phyloP scores from a whole-genome alignment of 192 early-diverging fungal genomes.

The Chytriomyces sp. region DNA sequence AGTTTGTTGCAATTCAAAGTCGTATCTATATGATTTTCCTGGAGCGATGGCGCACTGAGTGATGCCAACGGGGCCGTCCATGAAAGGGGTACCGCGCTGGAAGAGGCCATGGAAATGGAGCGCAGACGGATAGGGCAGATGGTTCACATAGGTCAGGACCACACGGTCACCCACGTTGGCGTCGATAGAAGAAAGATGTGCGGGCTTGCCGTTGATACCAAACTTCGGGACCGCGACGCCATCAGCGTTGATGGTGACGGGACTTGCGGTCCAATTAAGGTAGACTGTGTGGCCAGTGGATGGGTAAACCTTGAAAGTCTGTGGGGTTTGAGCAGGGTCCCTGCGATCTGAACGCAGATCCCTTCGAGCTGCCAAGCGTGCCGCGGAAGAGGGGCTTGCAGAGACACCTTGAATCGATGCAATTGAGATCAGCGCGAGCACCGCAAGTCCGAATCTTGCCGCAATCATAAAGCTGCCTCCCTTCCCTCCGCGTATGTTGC shows the following conservation, averaged over 20 bases:
- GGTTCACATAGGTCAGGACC: constrained; percentile 24
- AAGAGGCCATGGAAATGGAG: constrained; percentile 77
- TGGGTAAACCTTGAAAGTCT: no score
- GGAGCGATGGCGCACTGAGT: constrained; percentile 49
- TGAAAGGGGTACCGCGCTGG: constrained; percentile 68
- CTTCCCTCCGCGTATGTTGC: no score
- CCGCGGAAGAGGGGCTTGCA: no score
- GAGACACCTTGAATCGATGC: no score
- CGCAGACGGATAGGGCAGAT: constrained; percentile 48
- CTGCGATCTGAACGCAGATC: no score
- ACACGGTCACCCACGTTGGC: constrained; percentile 23
- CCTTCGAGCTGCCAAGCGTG: no score
- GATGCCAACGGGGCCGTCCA: constrained; percentile 71
- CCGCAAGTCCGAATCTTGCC: no score
- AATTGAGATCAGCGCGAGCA: no score
- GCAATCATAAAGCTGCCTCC: no score
- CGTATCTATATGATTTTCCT: not conserved
- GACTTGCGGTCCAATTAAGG: constrained; percentile 9
- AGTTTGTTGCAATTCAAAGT: no score
- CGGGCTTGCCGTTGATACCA: not conserved
- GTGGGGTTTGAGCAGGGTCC: no score
- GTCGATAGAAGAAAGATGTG: constrained; percentile 8
- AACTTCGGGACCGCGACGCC: not conserved
- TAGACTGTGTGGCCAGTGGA: not conserved
- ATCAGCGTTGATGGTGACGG: not conserved